These are phyloP conservation scores for Aegilops umbellulata DNA, from an alignment of 176 grass and related monocot species.

Conservation along the genomic window DNA sequence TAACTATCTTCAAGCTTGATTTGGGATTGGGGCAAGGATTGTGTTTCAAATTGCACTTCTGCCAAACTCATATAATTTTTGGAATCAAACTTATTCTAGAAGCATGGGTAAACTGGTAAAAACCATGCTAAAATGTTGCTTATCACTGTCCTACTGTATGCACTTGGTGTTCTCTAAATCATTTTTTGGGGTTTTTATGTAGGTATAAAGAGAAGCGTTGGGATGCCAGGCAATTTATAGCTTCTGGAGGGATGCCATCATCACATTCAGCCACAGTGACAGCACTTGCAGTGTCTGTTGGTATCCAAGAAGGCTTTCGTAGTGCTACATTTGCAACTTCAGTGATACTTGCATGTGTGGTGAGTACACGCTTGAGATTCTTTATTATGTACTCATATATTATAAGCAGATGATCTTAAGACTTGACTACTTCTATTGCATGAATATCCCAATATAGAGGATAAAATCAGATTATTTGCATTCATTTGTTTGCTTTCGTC, in stretches of 20 bases:
- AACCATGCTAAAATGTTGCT: background rate
- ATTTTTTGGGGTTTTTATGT: slow-evolving; percentile 4
- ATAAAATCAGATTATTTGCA: background rate
- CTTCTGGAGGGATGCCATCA: slow-evolving; percentile 96
- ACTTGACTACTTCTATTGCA: slow-evolving; percentile 5
- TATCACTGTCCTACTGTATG: background rate
- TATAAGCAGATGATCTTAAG: background rate
- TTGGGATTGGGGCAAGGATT: background rate
- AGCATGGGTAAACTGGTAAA: background rate
- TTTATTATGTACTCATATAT: background rate
- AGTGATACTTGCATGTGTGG: slow-evolving; percentile 73
- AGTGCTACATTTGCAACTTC: slow-evolving; percentile 74
- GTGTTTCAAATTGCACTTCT: background rate
- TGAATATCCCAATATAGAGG: background rate
- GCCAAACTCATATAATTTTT: background rate
- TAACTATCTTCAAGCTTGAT: background rate
- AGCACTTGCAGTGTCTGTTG: slow-evolving; percentile 79
- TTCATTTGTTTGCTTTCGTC: background rate
- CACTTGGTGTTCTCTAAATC: background rate
- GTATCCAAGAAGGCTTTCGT: slow-evolving; percentile 79
- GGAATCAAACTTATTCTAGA: background rate
- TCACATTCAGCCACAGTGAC: slow-evolving; percentile 93
- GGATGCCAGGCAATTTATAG: slow-evolving; percentile 87
- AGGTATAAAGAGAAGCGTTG: slow-evolving; percentile 91
- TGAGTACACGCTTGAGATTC: slow-evolving; percentile 37